Conservation (phyloP, 805 yeast species). For the Martiniozyma abietophila region DNA sequence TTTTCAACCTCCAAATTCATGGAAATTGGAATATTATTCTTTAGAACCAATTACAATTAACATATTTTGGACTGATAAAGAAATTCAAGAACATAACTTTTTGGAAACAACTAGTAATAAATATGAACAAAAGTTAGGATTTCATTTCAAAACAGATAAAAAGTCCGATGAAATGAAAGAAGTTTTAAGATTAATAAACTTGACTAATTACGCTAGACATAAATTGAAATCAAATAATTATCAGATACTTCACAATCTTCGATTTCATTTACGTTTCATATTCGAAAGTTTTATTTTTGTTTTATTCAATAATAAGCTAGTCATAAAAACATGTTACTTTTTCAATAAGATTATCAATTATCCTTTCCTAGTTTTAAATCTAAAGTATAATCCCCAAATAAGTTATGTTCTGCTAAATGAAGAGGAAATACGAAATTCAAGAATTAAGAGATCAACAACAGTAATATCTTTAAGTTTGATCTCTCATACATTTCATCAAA, state of each 20-base stretch:
- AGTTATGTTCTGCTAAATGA: no score
- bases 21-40: conserved; percentile 68
- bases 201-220: conserved; percentile 22
- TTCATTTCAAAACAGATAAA: conserved; percentile 13
- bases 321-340: conserved; percentile 9
- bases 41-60: conserved; percentile 63
- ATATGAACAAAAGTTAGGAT: conserved; percentile 22
- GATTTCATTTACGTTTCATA: not conserved
- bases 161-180: conserved; percentile 17
- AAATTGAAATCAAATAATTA: conserved; percentile 10
- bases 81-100: conserved; percentile 9
- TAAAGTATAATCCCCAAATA: not conserved
- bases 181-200: conserved; percentile 22
- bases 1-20: conserved; percentile 66
- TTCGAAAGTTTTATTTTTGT: no score
- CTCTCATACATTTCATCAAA: conserved; percentile 52
- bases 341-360: conserved; percentile 11
- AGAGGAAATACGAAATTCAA: no score
- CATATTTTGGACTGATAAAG: conserved; percentile 29
- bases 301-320: conserved; percentile 4
- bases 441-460: not conserved
- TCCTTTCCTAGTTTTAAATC: conserved; percentile 8
- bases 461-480: conserved; percentile 7
- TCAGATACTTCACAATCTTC: not conserved
- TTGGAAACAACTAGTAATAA: conserved; percentile 15